Evolutionary conservation across 2,329 filamentous ascomycete genomes (phyloP).

Genomic region (Colletotrichum ledebouriae): DNA sequence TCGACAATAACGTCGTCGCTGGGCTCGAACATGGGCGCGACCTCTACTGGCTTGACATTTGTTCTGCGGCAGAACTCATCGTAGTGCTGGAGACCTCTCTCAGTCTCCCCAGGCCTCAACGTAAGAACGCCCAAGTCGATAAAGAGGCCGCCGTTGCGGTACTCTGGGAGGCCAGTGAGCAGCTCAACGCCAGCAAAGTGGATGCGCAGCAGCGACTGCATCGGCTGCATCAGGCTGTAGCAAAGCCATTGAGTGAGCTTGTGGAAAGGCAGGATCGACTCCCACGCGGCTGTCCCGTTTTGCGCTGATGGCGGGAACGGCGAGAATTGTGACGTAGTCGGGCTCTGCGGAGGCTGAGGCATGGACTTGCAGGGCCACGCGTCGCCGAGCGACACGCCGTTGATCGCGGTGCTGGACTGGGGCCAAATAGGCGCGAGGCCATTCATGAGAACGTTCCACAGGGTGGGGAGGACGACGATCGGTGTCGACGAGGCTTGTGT

Average conservation of each 20-base stretch:
- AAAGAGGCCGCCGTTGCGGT: constrained; percentile 79
- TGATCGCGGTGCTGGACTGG: constrained; percentile 84
- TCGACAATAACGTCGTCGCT: constrained; percentile 71
- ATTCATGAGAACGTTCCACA: constrained; percentile 93
- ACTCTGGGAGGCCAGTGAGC: constrained; percentile 78
- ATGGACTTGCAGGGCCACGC: constrained; percentile 92
- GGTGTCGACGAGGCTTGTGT: constrained; percentile 91
- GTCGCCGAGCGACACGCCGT: constrained; percentile 89
- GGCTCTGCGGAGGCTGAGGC: constrained; percentile 64
- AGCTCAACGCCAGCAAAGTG: constrained; percentile 66
- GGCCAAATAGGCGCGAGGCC: constrained; percentile 93
- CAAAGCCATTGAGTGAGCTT: constrained; percentile 80
- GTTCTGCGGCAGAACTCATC: constrained; percentile 78
- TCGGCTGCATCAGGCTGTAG: constrained; percentile 79
- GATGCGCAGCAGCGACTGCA: constrained; percentile 65
- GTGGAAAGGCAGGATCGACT: constrained; percentile 72
- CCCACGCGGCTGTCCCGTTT: constrained; percentile 71
- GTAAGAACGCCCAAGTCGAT: constrained; percentile 69
- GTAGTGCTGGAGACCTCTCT: constrained; percentile 59
- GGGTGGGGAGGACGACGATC: constrained; percentile 85
- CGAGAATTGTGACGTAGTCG: constrained; percentile 65
- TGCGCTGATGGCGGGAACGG: constrained; percentile 63
- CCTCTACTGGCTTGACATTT: constrained; percentile 69
- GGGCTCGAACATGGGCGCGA: constrained; percentile 65
- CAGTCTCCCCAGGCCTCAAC: constrained; percentile 60